Conservation (phyloP, 768 basidiomycete species). For the Tulasnella sp. region DNA sequence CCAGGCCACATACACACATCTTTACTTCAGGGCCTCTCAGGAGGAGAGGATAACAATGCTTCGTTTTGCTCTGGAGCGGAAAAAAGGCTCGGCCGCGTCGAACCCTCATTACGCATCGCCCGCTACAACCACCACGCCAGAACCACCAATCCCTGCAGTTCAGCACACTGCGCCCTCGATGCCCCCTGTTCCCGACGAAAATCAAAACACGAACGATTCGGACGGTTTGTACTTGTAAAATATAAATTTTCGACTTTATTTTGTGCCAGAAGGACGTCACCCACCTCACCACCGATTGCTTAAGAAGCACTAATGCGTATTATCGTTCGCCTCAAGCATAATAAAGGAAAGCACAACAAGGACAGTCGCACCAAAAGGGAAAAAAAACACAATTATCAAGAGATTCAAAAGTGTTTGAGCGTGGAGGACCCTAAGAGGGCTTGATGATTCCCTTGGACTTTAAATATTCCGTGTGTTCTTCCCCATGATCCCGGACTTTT, state of each 20-base stretch:
- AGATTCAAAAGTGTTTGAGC: neutral
- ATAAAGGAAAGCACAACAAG: neutral
- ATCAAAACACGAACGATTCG: neutral
- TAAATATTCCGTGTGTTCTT: conserved; percentile 23
- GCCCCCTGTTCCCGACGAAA: neutral
- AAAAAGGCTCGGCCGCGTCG: conserved; percentile 40
- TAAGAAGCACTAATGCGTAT: neutral
- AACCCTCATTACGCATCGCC: conserved; percentile 43
- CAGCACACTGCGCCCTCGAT: neutral
- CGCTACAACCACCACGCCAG: neutral
- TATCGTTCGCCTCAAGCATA: no score
- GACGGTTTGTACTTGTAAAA: neutral
- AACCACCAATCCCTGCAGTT: neutral
- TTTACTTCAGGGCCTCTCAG: conserved; percentile 55
- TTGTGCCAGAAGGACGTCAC: neutral
- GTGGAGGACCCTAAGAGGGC: neutral
- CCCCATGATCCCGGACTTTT: conserved; percentile 20
- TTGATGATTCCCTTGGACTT: conserved; percentile 21
- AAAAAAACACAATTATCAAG: neutral
- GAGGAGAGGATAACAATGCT: conserved; percentile 67
- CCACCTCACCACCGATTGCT: neutral
- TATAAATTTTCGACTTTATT: neutral
- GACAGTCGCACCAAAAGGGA: neutral
- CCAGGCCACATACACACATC: conserved; percentile 38
- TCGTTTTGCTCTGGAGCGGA: conserved; percentile 54